phyloP scores from a whole-genome alignment of 352 stramenopile genomes.

The Globisporangium canariense region DNA sequence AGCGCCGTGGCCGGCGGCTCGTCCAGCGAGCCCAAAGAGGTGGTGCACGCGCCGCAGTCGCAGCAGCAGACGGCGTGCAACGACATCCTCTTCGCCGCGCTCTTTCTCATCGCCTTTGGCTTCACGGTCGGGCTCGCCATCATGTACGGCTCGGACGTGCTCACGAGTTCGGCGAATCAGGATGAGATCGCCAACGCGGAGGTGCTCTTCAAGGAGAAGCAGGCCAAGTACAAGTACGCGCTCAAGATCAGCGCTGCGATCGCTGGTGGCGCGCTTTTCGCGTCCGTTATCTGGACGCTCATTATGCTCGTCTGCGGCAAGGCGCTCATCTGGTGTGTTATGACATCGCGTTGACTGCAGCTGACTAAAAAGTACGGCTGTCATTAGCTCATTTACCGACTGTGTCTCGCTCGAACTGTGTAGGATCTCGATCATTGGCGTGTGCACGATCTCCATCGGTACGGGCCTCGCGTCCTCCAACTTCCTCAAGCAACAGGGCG shows the following conservation, averaged over 20 bases:
- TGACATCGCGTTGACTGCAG: background rate
- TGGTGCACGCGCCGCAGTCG: conserved; percentile 21
- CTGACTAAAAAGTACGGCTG: background rate
- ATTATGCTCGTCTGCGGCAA: conserved; percentile 54
- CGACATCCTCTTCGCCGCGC: conserved; percentile 25
- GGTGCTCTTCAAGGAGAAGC: conserved; percentile 35
- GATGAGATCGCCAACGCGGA: conserved; percentile 14
- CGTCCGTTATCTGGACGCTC: conserved; percentile 46
- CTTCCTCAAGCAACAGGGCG: conserved; percentile 37
- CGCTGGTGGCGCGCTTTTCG: conserved; percentile 32
- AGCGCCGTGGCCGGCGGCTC: conserved; percentile 2
- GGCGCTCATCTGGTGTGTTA: conserved; percentile 55
- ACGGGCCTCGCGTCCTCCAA: conserved; percentile 33
- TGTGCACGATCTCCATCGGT: conserved; percentile 39
- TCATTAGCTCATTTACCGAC: no score
- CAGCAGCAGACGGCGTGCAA: conserved; percentile 25
- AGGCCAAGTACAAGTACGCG: conserved; percentile 58
- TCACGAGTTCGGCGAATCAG: conserved; percentile 15
- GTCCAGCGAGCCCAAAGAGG: conserved; percentile 8
- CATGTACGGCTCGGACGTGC: conserved; percentile 28
- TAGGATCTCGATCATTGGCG: conserved; percentile 37
- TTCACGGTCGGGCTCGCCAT: conserved; percentile 23
- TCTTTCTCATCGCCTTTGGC: conserved; percentile 24
- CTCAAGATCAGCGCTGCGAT: conserved; percentile 42
- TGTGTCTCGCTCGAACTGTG: background rate